These are phyloP conservation scores for Aotearoamyces nothofagi DNA, from an alignment of 2,329 filamentous ascomycete species.

Conservation along the genomic window DNA sequence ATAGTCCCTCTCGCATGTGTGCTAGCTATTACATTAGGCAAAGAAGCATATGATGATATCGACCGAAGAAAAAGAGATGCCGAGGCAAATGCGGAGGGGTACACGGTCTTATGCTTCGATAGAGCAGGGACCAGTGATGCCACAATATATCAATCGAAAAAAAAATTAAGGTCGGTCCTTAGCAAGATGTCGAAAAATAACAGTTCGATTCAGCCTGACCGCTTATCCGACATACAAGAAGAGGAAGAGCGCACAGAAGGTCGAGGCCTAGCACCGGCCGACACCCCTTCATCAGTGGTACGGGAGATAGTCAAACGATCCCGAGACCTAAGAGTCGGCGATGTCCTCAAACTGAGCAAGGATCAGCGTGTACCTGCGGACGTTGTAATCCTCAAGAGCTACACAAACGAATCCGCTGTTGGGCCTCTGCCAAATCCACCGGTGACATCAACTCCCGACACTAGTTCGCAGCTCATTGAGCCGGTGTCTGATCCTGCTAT, in stretches of 20 bases:
- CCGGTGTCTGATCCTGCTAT: constrained; percentile 16
- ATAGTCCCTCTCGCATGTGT: constrained; percentile 88
- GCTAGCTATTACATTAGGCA: constrained; percentile 79
- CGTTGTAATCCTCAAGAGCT: constrained; percentile 81
- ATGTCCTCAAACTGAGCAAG: constrained; percentile 85
- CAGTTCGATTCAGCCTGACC: constrained; percentile 21
- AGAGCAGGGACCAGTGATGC: constrained; percentile 27
- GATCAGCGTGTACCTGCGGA: constrained; percentile 90
- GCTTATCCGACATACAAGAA: constrained; percentile 52
- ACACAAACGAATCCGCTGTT: constrained; percentile 35
- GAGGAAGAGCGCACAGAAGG: constrained; percentile 43
- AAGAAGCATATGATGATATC: constrained; percentile 92
- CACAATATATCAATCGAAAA: constrained; percentile 22
- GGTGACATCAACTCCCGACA: neutral
- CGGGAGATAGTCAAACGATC: constrained; percentile 67
- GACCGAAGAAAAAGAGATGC: constrained; percentile 71
- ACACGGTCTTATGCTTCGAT: constrained; percentile 61
- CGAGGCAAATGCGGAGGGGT: constrained; percentile 87
- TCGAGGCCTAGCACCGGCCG: constrained; percentile 22
- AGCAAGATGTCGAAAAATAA: constrained; percentile 23
- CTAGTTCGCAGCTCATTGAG: constrained; percentile 15
- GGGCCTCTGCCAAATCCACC: constrained; percentile 8
- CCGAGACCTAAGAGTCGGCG: constrained; percentile 79
- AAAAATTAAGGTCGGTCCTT: constrained; percentile 31
- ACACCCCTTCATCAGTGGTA: constrained; percentile 32